Percentiles rank a stretch among this genome's conserved stretches.
Conservation (phyloP, 352 stramenopile species). For the Globisporangium acanthophoron region DNA sequence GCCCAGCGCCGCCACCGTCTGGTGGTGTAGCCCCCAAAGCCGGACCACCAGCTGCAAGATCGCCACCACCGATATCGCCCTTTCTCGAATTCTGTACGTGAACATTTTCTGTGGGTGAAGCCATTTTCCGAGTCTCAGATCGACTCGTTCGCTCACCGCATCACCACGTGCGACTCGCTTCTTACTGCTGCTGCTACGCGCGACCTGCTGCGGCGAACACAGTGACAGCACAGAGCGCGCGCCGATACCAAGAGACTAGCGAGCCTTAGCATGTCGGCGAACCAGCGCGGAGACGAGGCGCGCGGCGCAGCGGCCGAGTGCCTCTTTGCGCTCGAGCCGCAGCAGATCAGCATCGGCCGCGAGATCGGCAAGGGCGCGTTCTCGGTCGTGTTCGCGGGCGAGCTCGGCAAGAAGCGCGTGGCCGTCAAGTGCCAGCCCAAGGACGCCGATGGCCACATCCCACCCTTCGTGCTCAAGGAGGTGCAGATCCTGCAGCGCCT, state of each 20-base stretch:
- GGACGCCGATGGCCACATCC: conserved; percentile 61
- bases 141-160: too few species aligned
- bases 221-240: not conserved
- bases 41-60: not conserved
- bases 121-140: conserved; percentile 4
- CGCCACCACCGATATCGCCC: not conserved
- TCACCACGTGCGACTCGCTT: not conserved
- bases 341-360: conserved; percentile 62
- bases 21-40: not conserved
- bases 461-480: conserved; percentile 70
- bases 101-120: conserved; percentile 7
- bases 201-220: not conserved
- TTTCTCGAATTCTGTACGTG: conserved; percentile 4
- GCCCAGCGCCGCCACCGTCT: too few species aligned
- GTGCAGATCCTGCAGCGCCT: conserved; percentile 67
- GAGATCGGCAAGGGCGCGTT: conserved; percentile 86
- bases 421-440: conserved; percentile 86
- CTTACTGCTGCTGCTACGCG: not conserved
- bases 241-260: too few species aligned
- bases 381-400: conserved; percentile 69
- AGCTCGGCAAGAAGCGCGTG: conserved; percentile 67
- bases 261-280: conserved; percentile 20
- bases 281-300: conserved; percentile 24
- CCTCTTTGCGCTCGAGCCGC: conserved; percentile 54
- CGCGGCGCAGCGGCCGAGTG: conserved; percentile 14